Conservation (phyloP, 2,329 filamentous ascomycete genomes). For the Pleurostoma richardsiae region DNA sequence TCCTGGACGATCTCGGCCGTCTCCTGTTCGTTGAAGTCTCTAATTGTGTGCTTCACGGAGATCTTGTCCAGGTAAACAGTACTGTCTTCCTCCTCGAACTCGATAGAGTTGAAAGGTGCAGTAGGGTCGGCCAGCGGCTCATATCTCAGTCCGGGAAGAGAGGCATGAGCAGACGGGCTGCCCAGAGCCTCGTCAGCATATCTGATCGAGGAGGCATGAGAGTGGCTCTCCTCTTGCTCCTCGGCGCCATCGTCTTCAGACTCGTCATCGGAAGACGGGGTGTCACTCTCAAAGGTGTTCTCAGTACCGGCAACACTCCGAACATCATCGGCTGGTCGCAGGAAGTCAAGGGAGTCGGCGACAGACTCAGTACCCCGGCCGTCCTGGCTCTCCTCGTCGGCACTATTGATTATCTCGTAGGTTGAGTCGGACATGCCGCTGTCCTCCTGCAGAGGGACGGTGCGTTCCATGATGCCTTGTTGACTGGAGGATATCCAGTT, state of each 20-base stretch:
- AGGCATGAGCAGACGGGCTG: constrained; percentile 29
- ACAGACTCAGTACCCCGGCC: constrained; percentile 40
- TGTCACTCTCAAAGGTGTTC: constrained; percentile 16
- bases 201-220: constrained; percentile 33
- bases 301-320: constrained; percentile 39
- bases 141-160: constrained; percentile 14
- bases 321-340: constrained; percentile 42
- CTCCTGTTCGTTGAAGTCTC: constrained; percentile 34
- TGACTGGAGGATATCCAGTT: constrained; percentile 56
- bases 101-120: constrained; percentile 29
- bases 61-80: constrained; percentile 29
- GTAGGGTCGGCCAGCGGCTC: constrained; percentile 10
- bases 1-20: constrained; percentile 25
- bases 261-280: constrained; percentile 22
- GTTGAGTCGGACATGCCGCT: constrained; percentile 50
- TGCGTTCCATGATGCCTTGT: constrained; percentile 49
- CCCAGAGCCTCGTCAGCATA: constrained; percentile 44
- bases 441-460: constrained; percentile 35
- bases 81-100: constrained; percentile 35
- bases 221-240: constrained; percentile 21
- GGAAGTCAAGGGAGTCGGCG: constrained; percentile 21
- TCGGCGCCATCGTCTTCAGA: constrained; percentile 36
- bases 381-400: constrained; percentile 49
- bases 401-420: constrained; percentile 50
- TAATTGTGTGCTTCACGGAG: constrained; percentile 40